Conservation (phyloP, 1,284 basidiomycete species). For the Ustilago xerochloae region DNA sequence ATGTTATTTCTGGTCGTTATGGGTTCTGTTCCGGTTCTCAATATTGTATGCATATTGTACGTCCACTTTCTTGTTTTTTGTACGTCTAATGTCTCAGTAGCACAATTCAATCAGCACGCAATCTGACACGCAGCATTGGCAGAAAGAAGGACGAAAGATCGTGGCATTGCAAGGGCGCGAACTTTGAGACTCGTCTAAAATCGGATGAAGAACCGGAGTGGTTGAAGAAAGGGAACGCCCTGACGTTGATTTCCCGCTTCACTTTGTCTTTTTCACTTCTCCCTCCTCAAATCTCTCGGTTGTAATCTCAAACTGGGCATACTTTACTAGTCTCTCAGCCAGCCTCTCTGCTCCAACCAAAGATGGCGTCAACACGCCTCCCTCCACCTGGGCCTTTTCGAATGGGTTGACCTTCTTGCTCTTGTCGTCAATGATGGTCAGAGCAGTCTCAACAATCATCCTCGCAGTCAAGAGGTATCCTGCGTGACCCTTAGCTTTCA, state of each 20-base stretch:
- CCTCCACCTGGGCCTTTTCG: slow-evolving; percentile 70
- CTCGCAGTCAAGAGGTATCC: slow-evolving; percentile 79
- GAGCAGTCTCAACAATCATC: slow-evolving; percentile 80
- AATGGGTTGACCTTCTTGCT: slow-evolving; percentile 68
- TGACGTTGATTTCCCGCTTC: not conserved
- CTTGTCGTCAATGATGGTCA: slow-evolving; percentile 75
- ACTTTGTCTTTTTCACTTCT: slow-evolving; percentile 17
- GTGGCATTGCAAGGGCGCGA: not conserved
- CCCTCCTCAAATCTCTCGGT: slow-evolving; percentile 15
- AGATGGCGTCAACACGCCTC: slow-evolving; percentile 82
- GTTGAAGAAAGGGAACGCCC: not conserved
- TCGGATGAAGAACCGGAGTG: not conserved
- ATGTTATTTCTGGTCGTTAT: not conserved
- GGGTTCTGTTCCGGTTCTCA: not conserved
- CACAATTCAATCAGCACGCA: not conserved
- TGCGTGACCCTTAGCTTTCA: slow-evolving; percentile 79
- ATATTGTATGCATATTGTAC: not conserved
- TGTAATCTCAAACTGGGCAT: slow-evolving; percentile 73
- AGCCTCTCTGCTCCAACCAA: slow-evolving; percentile 80
- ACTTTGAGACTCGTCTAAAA: not conserved
- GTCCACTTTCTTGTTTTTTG: not conserved
- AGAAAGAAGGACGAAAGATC: not conserved
- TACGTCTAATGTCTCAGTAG: not conserved
- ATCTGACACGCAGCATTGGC: not conserved
- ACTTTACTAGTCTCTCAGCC: slow-evolving; percentile 75